Conservation (phyloP, 176 grass and related monocot genomes). For the Rhynchospora breviuscula region DNA sequence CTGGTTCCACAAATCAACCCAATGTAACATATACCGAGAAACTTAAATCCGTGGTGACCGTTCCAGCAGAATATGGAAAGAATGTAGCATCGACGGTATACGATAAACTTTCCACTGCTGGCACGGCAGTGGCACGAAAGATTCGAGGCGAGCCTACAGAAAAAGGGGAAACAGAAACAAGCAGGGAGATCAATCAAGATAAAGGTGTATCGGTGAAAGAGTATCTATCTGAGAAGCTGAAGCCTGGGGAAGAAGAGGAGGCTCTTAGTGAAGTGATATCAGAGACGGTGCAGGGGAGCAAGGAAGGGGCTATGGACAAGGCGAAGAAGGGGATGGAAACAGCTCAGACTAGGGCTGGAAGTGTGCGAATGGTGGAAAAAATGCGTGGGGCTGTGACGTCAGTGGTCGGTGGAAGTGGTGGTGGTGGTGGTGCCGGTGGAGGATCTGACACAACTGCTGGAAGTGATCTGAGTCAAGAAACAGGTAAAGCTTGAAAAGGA, state of each 20-base stretch:
- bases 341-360: not conserved
- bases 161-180: not conserved
- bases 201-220: constrained; percentile 40
- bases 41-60: constrained; percentile 42
- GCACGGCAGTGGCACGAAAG: constrained; percentile 35
- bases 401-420: constrained; percentile 37
- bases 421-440: not conserved
- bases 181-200: constrained; percentile 21
- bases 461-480: not conserved
- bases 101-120: constrained; percentile 47
- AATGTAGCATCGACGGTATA: constrained; percentile 49
- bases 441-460: not conserved
- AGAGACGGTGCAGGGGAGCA: constrained; percentile 41
- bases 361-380: constrained; percentile 15
- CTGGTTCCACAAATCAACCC: not conserved
- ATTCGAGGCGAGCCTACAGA: constrained; percentile 21
- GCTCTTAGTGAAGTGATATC: constrained; percentile 58
- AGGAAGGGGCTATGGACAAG: constrained; percentile 31
- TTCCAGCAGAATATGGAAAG: constrained; percentile 53
- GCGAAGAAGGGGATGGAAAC: constrained; percentile 14
- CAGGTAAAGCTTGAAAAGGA: not conserved
- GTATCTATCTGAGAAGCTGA: constrained; percentile 62
- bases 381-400: constrained; percentile 48
- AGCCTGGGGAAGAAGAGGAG: constrained; percentile 59
- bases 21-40: constrained; percentile 40